A percentile compares a stretch with the other conserved stretches of the same genome.
These are phyloP conservation scores for Hypoxylon sp. DNA, from an alignment of 2,329 filamentous ascomycete species.

Conservation along the genomic window DNA sequence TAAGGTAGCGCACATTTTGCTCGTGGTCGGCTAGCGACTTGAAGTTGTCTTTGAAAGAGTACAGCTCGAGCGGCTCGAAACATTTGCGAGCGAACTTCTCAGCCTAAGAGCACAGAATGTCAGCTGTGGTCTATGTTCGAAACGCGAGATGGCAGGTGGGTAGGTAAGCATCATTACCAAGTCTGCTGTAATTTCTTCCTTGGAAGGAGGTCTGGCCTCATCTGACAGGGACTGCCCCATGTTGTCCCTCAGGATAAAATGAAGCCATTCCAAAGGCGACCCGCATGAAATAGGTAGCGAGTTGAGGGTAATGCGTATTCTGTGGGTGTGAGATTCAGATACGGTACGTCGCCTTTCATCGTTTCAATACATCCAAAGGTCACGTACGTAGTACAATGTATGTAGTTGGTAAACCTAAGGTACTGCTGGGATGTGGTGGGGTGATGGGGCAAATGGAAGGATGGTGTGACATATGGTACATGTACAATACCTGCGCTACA, in stretches of 20 bases:
- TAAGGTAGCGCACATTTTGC: slow-evolving; percentile 74
- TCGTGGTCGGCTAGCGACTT: slow-evolving; percentile 76
- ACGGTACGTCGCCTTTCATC: background rate
- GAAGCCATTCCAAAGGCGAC: slow-evolving; percentile 49
- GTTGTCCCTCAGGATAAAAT: slow-evolving; percentile 42
- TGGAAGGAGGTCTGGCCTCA: slow-evolving; percentile 62
- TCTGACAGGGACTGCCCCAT: slow-evolving; percentile 70
- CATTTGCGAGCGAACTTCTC: slow-evolving; percentile 77
- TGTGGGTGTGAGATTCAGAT: slow-evolving; percentile 11
- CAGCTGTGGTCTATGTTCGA: slow-evolving; percentile 12
- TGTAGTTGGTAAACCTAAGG: background rate
- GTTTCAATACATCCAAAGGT: background rate
- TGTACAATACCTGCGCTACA: slow-evolving; percentile 3
- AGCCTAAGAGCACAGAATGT: slow-evolving; percentile 60
- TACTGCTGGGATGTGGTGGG: slow-evolving; percentile 17
- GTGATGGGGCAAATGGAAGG: slow-evolving; percentile 10
- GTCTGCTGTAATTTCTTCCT: slow-evolving; percentile 66
- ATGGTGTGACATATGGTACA: slow-evolving; percentile 15
- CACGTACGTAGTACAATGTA: no score
- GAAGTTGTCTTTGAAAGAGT: slow-evolving; percentile 82
- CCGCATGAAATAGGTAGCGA: slow-evolving; percentile 1
- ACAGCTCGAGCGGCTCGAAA: slow-evolving; percentile 79
- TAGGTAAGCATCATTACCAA: slow-evolving; percentile 60
- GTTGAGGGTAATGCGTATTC: background rate
- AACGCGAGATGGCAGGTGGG: background rate